Percentiles rank a stretch among this genome's conserved stretches.
Conservation (phyloP, 805 yeast genomes). For the Tetrapisispora namnaoensis region DNA sequence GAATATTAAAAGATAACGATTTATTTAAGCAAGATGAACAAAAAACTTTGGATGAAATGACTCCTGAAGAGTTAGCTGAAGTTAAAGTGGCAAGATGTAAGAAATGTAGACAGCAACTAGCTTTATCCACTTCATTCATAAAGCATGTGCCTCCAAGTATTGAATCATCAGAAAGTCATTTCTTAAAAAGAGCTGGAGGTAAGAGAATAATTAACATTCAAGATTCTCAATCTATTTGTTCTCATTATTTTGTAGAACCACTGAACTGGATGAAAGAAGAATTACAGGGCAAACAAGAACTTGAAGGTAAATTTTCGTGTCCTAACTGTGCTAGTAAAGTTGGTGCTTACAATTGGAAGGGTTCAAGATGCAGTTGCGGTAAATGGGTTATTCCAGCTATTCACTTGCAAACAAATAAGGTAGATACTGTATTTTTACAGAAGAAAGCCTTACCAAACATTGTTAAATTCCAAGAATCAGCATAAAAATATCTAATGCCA, state of each 20-base stretch:
- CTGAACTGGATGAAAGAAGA: slow-evolving; percentile 85
- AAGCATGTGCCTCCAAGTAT: slow-evolving; percentile 58
- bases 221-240: slow-evolving; percentile 54
- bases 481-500: not conserved
- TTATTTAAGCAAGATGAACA: slow-evolving; percentile 27
- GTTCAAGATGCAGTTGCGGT: slow-evolving; percentile 89
- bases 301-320: slow-evolving; percentile 83
- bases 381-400: slow-evolving; percentile 92
- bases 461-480: slow-evolving; percentile 12
- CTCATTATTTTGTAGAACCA: slow-evolving; percentile 85
- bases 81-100: slow-evolving; percentile 57
- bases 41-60: slow-evolving; percentile 15
- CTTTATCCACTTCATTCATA: slow-evolving; percentile 51
- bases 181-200: slow-evolving; percentile 54
- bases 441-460: slow-evolving; percentile 17
- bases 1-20: slow-evolving; percentile 23
- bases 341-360: slow-evolving; percentile 92
- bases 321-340: slow-evolving; percentile 78
- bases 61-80: slow-evolving; percentile 18
- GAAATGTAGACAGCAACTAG: slow-evolving; percentile 66
- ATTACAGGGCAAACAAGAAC: slow-evolving; percentile 50
- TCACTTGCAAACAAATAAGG: slow-evolving; percentile 69
- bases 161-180: slow-evolving; percentile 55
- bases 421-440: slow-evolving; percentile 45
- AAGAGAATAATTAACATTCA: slow-evolving; percentile 49